Percentiles rank a stretch among this genome's conserved stretches.
Conservation (phyloP, 305 asterid genomes). For the Fraxinus velutina region DNA sequence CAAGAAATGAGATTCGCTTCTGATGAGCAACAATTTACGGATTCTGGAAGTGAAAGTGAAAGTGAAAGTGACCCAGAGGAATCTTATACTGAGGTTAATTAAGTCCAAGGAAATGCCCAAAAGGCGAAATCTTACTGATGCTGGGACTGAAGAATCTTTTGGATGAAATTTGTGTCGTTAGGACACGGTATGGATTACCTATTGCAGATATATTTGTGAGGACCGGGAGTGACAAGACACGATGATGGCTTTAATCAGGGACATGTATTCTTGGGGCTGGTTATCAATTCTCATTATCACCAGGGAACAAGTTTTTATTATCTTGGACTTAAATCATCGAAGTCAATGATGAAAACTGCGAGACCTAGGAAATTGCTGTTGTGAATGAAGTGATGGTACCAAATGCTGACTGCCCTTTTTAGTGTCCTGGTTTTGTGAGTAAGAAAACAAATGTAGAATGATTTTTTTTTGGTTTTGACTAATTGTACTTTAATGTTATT, state of each 20-base stretch:
- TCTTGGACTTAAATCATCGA: neutral
- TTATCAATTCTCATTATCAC: neutral
- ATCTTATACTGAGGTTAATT: neutral
- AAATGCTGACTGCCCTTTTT: neutral
- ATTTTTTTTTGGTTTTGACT: neutral
- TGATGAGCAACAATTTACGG: constrained; percentile 31
- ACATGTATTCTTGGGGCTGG: neutral
- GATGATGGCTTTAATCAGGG: neutral
- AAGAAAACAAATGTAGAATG: neutral
- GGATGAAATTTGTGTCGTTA: neutral
- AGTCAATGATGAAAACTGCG: neutral
- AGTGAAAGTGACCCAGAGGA: neutral
- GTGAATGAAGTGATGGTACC: neutral
- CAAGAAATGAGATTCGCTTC: constrained; percentile 68
- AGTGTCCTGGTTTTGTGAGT: neutral
- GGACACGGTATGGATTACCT: neutral
- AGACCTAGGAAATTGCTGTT: neutral
- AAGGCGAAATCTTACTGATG: neutral
- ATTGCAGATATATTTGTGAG: neutral
- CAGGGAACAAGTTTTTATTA: neutral
- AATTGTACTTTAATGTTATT: neutral
- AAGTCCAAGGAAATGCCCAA: neutral
- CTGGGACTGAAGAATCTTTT: neutral
- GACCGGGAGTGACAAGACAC: neutral
- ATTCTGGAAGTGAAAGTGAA: constrained; percentile 46